phyloP scores from a whole-genome alignment of 2,329 filamentous ascomycete species.

The Rutstroemia sp. region DNA sequence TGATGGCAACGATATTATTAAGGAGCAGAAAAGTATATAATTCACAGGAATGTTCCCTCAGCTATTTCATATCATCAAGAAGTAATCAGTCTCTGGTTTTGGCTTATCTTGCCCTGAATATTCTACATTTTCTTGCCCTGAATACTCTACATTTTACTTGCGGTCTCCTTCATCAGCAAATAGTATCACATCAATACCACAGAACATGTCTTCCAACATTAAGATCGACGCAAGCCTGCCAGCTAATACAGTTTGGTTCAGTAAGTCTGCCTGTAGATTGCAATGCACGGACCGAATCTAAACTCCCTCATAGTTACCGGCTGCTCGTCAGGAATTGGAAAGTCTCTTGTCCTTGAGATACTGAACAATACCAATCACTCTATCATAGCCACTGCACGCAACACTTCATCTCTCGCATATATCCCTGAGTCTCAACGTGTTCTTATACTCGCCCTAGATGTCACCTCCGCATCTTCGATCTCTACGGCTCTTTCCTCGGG shows the following conservation, averaged over 20 bases:
- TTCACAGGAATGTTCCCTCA: too few relatives aligned
- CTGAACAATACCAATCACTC: conserved; percentile 31
- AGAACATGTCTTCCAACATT: background rate
- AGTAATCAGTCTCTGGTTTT: too few relatives aligned
- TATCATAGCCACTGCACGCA: conserved; percentile 42
- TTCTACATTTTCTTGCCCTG: too few relatives aligned
- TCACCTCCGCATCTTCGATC: conserved; percentile 37
- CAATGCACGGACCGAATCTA: background rate
- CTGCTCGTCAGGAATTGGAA: conserved; percentile 39
- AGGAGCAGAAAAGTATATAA: too few relatives aligned
- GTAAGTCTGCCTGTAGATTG: background rate
- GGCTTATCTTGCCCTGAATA: too few relatives aligned
- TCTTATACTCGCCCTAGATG: conserved; percentile 39
- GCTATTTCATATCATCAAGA: too few relatives aligned
- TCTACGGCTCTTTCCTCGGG: conserved; percentile 30
- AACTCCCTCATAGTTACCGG: conserved; percentile 33
- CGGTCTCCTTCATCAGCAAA: background rate
- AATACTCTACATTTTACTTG: too few relatives aligned
- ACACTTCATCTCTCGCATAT: conserved; percentile 32
- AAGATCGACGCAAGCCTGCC: background rate
- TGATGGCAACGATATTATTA: too few relatives aligned
- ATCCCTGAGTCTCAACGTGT: conserved; percentile 32
- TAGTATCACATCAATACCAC: background rate
- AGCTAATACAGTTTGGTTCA: conserved; percentile 2
- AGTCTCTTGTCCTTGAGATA: conserved; percentile 32